A percentile compares a stretch with the other conserved stretches of the same genome.
These are phyloP conservation scores for Cadophora luteo-olivacea DNA, from an alignment of 2,329 filamentous ascomycete species.

Conservation along the genomic window DNA sequence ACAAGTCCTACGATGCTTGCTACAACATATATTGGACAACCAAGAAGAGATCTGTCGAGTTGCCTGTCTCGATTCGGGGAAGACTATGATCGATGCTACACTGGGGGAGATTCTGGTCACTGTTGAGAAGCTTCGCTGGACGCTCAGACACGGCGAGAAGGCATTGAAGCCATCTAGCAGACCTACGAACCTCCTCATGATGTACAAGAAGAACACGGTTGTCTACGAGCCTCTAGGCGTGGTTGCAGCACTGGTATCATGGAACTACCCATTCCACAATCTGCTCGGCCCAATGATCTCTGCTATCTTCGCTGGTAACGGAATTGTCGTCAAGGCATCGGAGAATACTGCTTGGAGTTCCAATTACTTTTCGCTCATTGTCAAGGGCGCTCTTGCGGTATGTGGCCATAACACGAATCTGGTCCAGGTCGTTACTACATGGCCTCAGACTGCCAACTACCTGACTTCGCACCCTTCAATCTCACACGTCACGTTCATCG, in stretches of 20 bases:
- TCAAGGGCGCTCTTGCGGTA: conserved; percentile 76
- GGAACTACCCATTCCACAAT: conserved; percentile 99
- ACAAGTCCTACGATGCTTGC: conserved; percentile 79
- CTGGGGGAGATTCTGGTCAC: conserved; percentile 96
- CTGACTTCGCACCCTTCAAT: conserved; percentile 86
- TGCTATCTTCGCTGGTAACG: conserved; percentile 89
- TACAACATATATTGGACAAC: conserved; percentile 85
- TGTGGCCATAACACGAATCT: conserved; percentile 85
- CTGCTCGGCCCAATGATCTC: conserved; percentile 90
- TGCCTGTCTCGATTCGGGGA: conserved; percentile 91
- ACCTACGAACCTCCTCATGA: conserved; percentile 91
- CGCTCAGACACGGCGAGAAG: conserved; percentile 85
- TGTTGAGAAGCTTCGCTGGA: conserved; percentile 93
- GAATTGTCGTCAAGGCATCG: conserved; percentile 89
- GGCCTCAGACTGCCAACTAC: conserved; percentile 81
- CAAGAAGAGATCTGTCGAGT: conserved; percentile 85
- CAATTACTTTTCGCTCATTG: conserved; percentile 80
- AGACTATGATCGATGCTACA: conserved; percentile 93
- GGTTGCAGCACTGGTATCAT: conserved; percentile 89
- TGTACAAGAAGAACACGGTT: conserved; percentile 92
- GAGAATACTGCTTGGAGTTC: conserved; percentile 96
- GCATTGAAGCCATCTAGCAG: conserved; percentile 74
- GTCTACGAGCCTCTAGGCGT: conserved; percentile 92
- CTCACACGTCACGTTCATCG: conserved; percentile 94
- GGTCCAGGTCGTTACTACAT: conserved; percentile 86